Evolutionary conservation across 176 grass and related monocot species (phyloP).

Genomic region (Avena insularis): DNA sequence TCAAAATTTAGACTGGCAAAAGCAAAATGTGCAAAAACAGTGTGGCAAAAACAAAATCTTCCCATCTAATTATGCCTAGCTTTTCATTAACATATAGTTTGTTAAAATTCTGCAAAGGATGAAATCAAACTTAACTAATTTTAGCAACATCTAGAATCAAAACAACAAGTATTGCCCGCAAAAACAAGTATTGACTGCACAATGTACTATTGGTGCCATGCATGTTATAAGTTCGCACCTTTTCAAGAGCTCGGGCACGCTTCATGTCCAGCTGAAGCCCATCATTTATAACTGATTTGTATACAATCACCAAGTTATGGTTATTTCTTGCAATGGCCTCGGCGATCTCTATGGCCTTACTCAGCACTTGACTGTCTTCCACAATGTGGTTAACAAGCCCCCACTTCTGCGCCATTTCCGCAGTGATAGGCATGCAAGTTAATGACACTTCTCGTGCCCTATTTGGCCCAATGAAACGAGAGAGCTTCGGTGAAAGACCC

Average conservation of each 20-base stretch:
- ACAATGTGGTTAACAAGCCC: constrained; percentile 85
- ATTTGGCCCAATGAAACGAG: constrained; percentile 77
- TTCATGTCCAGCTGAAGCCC: constrained; percentile 72
- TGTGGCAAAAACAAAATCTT: no score
- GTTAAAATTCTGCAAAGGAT: neutral
- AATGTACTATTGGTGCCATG: neutral
- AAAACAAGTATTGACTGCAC: neutral
- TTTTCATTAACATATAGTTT: neutral
- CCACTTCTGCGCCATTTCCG: constrained; percentile 85
- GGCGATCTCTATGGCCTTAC: constrained; percentile 68
- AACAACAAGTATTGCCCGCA: neutral
- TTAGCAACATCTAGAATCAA: constrained; percentile 5
- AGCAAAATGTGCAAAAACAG: no score
- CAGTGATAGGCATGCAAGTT: constrained; percentile 69
- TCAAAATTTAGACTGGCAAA: no score
- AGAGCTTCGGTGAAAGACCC: constrained; percentile 91
- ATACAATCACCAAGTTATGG: constrained; percentile 63
- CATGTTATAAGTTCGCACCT: constrained; percentile 50
- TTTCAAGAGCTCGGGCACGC: constrained; percentile 73
- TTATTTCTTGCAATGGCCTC: constrained; percentile 78
- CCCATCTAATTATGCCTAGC: neutral
- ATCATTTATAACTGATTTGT: constrained; percentile 90
- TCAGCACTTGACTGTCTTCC: constrained; percentile 64
- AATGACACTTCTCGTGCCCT: constrained; percentile 86
- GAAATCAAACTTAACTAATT: neutral